Conservation (phyloP, 768 basidiomycete species). For the Serendipita vermifera region DNA sequence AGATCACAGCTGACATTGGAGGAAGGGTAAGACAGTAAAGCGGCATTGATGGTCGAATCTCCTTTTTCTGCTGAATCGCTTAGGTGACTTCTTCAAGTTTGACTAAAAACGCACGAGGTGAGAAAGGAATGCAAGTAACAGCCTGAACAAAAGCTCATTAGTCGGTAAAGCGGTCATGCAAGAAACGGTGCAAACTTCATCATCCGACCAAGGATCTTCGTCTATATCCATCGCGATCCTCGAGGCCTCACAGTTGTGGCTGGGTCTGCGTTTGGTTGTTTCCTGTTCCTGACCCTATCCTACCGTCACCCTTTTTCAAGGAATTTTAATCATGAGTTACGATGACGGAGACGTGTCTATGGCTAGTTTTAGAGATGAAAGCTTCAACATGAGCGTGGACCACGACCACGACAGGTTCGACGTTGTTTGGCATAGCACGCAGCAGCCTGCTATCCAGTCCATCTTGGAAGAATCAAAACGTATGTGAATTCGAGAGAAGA, state of each 20-base stretch:
- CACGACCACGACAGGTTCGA: constrained; percentile 6
- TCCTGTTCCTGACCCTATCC: neutral
- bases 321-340: constrained; percentile 4
- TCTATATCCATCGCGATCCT: neutral
- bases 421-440: neutral
- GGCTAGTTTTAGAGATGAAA: neutral
- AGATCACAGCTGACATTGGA: neutral
- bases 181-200: neutral
- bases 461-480: constrained; percentile 7
- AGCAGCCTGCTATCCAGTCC: neutral
- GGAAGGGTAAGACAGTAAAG: neutral
- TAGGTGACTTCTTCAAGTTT: neutral
- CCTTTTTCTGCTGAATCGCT: neutral
- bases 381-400: constrained; percentile 5
- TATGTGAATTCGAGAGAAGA: too few relatives aligned
- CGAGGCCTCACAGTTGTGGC: too few relatives aligned
- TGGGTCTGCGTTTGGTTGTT: neutral
- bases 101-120: neutral
- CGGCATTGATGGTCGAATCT: neutral
- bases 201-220: neutral
- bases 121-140: constrained; percentile 2
- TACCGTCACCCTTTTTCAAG: neutral
- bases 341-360: constrained; percentile 6
- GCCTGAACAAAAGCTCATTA: neutral
- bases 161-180: neutral